These are phyloP conservation scores for Auriscalpium orientale DNA, from an alignment of 768 basidiomycete species.

Conservation along the genomic window DNA sequence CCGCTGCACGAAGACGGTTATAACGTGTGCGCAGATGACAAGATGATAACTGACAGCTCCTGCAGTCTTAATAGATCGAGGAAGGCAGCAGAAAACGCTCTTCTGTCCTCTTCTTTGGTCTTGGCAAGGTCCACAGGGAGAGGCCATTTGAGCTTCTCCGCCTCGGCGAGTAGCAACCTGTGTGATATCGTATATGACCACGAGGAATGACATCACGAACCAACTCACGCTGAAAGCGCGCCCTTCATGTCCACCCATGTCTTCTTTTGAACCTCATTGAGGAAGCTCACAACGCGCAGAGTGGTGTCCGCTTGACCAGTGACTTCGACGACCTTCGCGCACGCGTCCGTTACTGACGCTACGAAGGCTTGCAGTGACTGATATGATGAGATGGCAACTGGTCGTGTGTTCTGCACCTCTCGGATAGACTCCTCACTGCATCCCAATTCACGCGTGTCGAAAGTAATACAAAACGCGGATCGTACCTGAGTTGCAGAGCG, in stretches of 20 bases:
- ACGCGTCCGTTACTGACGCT: slow-evolving; percentile 35
- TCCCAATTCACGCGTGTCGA: background rate
- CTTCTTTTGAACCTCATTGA: slow-evolving; percentile 53
- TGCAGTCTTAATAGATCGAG: slow-evolving; percentile 72
- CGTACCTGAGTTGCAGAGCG: slow-evolving; percentile 64
- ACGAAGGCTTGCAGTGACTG: slow-evolving; percentile 58
- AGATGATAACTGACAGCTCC: slow-evolving; percentile 47
- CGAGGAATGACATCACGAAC: background rate
- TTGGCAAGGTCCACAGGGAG: slow-evolving; percentile 56
- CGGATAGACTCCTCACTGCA: slow-evolving; percentile 51
- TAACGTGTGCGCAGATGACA: slow-evolving; percentile 2
- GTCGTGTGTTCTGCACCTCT: slow-evolving; percentile 36
- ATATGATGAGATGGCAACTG: slow-evolving; percentile 47
- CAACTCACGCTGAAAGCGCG: slow-evolving; percentile 47
- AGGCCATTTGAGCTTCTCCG: slow-evolving; percentile 86
- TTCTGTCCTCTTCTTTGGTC: slow-evolving; percentile 41
- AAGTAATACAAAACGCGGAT: background rate
- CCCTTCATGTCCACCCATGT: slow-evolving; percentile 77
- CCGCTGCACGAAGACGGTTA: slow-evolving; percentile 33
- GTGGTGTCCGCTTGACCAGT: slow-evolving; percentile 33
- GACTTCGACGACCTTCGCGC: slow-evolving; percentile 36
- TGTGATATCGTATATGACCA: slow-evolving; percentile 2
- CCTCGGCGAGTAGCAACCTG: slow-evolving; percentile 55
- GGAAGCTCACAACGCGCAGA: slow-evolving; percentile 54
- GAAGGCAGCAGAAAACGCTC: slow-evolving; percentile 71